Base-by-base conservation (phyloP, 805 yeast genomes). In the Starmerella vaccinii region DNA sequence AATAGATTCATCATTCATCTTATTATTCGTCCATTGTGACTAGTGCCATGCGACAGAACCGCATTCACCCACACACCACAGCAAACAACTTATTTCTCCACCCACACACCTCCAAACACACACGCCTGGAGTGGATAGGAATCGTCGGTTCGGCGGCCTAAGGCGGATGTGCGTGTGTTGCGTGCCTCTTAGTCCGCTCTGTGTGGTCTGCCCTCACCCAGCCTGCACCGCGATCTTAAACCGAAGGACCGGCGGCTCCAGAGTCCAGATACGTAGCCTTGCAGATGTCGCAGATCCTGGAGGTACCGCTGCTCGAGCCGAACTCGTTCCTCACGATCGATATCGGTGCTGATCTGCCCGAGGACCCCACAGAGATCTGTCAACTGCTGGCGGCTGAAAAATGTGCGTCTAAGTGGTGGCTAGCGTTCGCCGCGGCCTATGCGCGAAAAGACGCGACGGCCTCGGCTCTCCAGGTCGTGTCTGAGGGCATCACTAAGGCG, bases 291-390 rank as follows among this genome's bases (percentile, higher is more conserved):
- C 66, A 65, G 53, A 63, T 67, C 49, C 61, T 78, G 57, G 84
- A 80, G 65, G 82, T 90, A 61, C 96, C 95, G 39, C 70, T 87
- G 63, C 74, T 74, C 55, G 82, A 76, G 50, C 80, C 81, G 51
- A 84, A 82, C 60, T 95, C 88, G 68, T 84, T 86, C 54, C 95
- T 90, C 56, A 82, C 86, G 47, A 77, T 92, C 58, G 90, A 88
- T 61, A 74, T 84, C 53, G 76, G 76, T 47, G 79, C 80, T 32
- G 97, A 90, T 62, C 72, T 88, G 50, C 95, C 95, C 4, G 95
- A 85, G 21, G 95, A 90, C 64, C 85, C 95, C 4, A 74, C 78
- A 41, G 97, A 92, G 62, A 73, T 92, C 55, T 79, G 84, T 57
- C 76, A 78, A 24, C 75, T 90, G 55, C 71, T 92, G 55, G 82